These are phyloP conservation scores for Juncus effusus DNA, from an alignment of 176 grass and related monocot species.

Conservation along the genomic window DNA sequence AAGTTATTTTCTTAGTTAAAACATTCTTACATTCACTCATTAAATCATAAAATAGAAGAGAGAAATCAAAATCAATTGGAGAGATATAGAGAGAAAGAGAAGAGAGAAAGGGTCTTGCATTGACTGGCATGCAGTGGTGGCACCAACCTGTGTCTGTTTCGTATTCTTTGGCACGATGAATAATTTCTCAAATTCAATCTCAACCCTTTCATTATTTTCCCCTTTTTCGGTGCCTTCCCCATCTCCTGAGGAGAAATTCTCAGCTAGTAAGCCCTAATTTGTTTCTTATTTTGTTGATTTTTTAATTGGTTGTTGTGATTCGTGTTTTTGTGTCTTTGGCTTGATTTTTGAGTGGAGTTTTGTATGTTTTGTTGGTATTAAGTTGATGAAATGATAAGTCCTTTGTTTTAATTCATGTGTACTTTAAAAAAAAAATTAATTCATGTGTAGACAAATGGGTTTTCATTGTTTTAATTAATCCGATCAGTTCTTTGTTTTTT, in stretches of 20 bases:
- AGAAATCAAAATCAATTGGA: not conserved
- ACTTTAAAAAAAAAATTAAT: too few relatives aligned
- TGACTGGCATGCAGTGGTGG: slow-evolving; percentile 1
- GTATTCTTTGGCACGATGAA: slow-evolving; percentile 19
- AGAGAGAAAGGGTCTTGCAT: slow-evolving; percentile 26
- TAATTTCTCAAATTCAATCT: slow-evolving; percentile 7
- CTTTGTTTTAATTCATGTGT: too few relatives aligned
- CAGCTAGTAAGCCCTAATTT: slow-evolving; percentile 13
- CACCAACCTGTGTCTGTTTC: slow-evolving; percentile 14
- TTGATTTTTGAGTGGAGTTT: too few relatives aligned
- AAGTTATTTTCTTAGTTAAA: not conserved
- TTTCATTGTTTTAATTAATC: too few relatives aligned
- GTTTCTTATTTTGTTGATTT: slow-evolving; percentile 7
- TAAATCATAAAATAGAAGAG: slow-evolving; percentile 3
- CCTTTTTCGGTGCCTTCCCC: not conserved
- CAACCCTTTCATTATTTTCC: slow-evolving; percentile 5
- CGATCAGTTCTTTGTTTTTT: too few relatives aligned
- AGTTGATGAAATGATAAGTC: too few relatives aligned
- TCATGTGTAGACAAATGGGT: too few relatives aligned
- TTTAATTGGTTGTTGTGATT: slow-evolving; percentile 2
- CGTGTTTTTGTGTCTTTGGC: not conserved
- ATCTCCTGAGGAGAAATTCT: slow-evolving; percentile 2
- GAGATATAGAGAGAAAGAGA: not conserved
- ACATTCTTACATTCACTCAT: not conserved
- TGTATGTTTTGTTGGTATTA: too few relatives aligned